phyloP scores from a whole-genome alignment of 2,329 filamentous ascomycete genomes.

The Gremmenia infestans region DNA sequence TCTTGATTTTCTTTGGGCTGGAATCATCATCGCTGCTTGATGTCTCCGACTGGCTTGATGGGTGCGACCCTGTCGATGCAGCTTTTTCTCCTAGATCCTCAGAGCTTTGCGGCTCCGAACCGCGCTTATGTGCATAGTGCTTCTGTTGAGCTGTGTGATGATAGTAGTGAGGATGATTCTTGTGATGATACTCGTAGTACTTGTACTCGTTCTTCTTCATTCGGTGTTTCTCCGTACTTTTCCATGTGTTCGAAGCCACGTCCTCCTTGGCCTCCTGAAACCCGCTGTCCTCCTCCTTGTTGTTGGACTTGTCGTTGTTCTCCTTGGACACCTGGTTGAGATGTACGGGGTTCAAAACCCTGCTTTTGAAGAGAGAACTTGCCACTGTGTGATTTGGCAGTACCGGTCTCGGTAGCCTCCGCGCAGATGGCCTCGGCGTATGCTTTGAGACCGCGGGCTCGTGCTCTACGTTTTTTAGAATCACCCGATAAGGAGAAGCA shows the following conservation, averaged over 20 bases:
- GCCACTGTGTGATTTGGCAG: constrained; percentile 35
- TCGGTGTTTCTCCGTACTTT: constrained; percentile 23
- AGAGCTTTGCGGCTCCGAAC: constrained; percentile 10
- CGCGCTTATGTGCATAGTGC: constrained; percentile 19
- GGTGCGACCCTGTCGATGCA: not conserved
- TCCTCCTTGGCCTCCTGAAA: constrained; percentile 25
- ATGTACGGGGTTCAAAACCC: constrained; percentile 44
- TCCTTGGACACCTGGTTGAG: constrained; percentile 33
- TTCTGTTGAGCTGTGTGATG: constrained; percentile 24
- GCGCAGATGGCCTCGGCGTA: constrained; percentile 42
- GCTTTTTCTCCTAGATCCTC: not conserved
- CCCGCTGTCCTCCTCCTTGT: constrained; percentile 19
- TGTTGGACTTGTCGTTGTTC: constrained; percentile 18
- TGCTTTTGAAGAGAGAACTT: constrained; percentile 36
- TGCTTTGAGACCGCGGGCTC: constrained; percentile 37
- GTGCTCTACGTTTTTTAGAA: constrained; percentile 43
- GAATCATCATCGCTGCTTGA: constrained; percentile 3
- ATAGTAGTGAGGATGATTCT: constrained; percentile 16
- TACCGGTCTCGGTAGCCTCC: constrained; percentile 21
- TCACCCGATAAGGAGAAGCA: constrained; percentile 43
- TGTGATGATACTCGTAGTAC: constrained; percentile 21
- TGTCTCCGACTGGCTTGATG: constrained; percentile 1
- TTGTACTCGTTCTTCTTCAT: constrained; percentile 29
- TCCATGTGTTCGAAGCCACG: constrained; percentile 13
- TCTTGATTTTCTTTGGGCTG: constrained; percentile 5